Conservation (phyloP, 2,329 filamentous ascomycete genomes). For the Achaetomium macrosporum region DNA sequence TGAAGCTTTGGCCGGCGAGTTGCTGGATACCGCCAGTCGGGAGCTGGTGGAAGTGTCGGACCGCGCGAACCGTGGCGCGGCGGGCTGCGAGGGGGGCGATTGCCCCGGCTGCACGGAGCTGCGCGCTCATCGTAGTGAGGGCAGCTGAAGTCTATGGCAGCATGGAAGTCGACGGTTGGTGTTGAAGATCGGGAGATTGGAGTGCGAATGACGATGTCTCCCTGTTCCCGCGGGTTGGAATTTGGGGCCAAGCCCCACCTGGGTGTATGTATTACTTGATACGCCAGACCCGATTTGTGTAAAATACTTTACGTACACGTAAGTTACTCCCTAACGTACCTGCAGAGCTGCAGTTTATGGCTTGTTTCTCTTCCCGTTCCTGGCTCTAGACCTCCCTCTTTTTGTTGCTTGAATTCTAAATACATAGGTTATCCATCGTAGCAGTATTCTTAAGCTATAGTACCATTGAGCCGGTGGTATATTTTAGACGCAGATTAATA, state of each 20-base stretch:
- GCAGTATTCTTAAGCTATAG: too few species aligned
- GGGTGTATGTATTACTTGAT: too few species aligned
- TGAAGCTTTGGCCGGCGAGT: conserved; percentile 53
- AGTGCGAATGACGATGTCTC: neutral
- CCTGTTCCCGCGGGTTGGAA: neutral
- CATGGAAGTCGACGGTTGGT: neutral
- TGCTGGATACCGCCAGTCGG: conserved; percentile 65
- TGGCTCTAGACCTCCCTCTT: too few species aligned
- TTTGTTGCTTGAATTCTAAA: too few species aligned
- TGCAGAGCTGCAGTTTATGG: too few species aligned
- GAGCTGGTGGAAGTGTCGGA: conserved; percentile 61
- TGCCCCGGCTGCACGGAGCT: conserved; percentile 69
- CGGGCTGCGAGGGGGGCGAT: conserved; percentile 56
- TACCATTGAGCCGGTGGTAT: too few species aligned
- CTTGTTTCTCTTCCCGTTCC: too few species aligned
- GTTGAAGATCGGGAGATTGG: neutral
- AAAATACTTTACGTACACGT: too few species aligned
- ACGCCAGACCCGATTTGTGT: too few species aligned
- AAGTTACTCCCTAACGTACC: too few species aligned
- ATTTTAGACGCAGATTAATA: too few species aligned
- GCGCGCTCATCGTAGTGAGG: conserved; percentile 56
- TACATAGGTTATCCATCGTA: too few species aligned
- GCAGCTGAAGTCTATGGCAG: conserved; percentile 8
- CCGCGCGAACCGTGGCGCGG: conserved; percentile 49
- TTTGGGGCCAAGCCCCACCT: neutral